phyloP scores from a whole-genome alignment of 78 protist species.

The Speleostelium caveatum region DNA sequence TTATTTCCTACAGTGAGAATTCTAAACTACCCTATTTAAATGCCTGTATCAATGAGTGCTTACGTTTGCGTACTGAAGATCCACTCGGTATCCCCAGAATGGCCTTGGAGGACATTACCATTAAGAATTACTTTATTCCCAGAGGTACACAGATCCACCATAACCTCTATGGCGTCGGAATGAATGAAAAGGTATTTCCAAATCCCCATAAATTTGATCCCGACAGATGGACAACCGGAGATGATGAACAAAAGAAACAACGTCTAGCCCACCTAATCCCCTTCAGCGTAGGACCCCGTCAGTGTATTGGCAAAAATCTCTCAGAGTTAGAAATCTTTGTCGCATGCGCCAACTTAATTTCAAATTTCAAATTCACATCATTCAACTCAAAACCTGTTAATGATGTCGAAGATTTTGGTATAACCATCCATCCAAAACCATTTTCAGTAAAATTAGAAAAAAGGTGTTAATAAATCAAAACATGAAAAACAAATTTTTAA shows the following conservation, averaged over 20 bases:
- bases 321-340: neutral
- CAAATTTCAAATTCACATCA: neutral
- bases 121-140: neutral
- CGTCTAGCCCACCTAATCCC: neutral
- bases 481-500: too few relatives aligned
- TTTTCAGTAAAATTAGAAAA: conserved; percentile 2
- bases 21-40: too few relatives aligned
- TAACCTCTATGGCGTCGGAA: too few relatives aligned
- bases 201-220: neutral
- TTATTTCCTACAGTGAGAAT: neutral
- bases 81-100: neutral
- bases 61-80: too few relatives aligned
- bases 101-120: neutral
- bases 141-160: conserved; percentile 8
- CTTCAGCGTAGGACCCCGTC: neutral
- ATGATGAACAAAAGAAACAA: neutral
- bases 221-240: neutral
- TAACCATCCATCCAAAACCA: conserved; percentile 2
- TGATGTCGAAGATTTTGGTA: neutral
- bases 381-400: neutral
- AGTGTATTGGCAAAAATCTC: conserved; percentile 13
- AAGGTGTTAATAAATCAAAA: too few relatives aligned
- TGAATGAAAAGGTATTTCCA: neutral
- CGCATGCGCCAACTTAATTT: conserved; percentile 2
- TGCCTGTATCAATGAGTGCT: too few relatives aligned